phyloP scores from a whole-genome alignment of 1,139 yeast genomes.

The Geotrichum bryndzae region DNA sequence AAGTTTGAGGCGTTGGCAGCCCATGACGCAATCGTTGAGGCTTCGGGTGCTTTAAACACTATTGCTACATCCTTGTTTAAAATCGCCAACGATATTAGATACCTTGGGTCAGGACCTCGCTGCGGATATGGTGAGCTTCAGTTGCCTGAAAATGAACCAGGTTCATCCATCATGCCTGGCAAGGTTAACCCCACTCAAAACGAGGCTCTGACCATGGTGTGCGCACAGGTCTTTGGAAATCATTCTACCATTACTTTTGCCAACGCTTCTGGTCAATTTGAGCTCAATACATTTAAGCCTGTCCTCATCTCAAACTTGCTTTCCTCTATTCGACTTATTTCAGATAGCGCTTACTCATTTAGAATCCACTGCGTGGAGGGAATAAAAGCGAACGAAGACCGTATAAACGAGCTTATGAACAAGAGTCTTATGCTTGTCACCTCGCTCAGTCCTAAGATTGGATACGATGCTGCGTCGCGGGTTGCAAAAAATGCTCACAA shows the following conservation, averaged over 20 bases:
- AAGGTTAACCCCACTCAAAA: conserved; percentile 98
- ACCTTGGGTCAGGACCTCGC: conserved; percentile 97
- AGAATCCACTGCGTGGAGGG: conserved; percentile 93
- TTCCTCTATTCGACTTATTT: conserved; percentile 77
- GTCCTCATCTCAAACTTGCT: conserved; percentile 87
- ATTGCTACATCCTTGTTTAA: conserved; percentile 88
- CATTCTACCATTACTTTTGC: conserved; percentile 90
- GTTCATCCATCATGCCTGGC: conserved; percentile 98
- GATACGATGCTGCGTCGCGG: conserved; percentile 94
- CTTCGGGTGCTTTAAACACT: conserved; percentile 94
- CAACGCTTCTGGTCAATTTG: conserved; percentile 98
- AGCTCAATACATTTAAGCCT: conserved; percentile 96
- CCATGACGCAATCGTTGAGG: conserved; percentile 96
- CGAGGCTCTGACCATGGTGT: conserved; percentile 97
- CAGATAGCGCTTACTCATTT: conserved; percentile 86
- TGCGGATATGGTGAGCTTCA: conserved; percentile 97
- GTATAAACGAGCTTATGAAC: conserved; percentile 78
- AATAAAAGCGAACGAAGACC: conserved; percentile 78
- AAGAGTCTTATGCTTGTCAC: conserved; percentile 97
- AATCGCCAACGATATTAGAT: conserved; percentile 95
- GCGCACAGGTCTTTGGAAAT: conserved; percentile 96
- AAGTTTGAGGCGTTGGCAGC: conserved; percentile 98
- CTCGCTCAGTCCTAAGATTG: conserved; percentile 96
- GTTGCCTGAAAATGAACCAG: conserved; percentile 97
- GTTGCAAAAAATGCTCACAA: conserved; percentile 98